Evolutionary conservation across 2,329 filamentous ascomycete genomes (phyloP).

Genomic region (Talaromyces sp.): DNA sequence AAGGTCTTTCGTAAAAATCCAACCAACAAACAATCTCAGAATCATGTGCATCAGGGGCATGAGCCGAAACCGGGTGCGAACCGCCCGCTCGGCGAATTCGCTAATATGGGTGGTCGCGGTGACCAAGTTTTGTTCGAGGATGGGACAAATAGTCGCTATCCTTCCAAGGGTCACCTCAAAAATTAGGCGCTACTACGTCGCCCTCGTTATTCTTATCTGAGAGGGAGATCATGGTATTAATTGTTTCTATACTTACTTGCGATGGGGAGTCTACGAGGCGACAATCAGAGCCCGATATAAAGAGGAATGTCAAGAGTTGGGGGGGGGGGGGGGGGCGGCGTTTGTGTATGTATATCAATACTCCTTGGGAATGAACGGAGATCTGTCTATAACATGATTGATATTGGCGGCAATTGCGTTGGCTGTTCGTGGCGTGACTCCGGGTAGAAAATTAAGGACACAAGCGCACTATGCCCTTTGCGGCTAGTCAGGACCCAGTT

Average conservation of each 20-base stretch:
- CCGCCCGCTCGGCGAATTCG: slow-evolving; percentile 71
- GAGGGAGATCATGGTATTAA: neutral
- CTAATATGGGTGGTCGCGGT: slow-evolving; percentile 79
- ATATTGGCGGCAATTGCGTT: neutral
- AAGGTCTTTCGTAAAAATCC: slow-evolving; percentile 75
- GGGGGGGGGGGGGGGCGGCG: neutral
- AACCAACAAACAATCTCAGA: slow-evolving; percentile 41
- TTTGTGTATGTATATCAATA: neutral
- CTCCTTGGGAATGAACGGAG: neutral
- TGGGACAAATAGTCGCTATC: slow-evolving; percentile 48
- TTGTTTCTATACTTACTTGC: neutral
- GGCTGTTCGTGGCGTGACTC: slow-evolving; percentile 3
- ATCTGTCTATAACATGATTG: neutral
- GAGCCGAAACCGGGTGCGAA: slow-evolving; percentile 67
- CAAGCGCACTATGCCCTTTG: neutral
- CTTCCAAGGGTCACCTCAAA: slow-evolving; percentile 9
- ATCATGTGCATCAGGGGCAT: slow-evolving; percentile 19
- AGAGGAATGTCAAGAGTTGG: neutral
- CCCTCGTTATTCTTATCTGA: neutral
- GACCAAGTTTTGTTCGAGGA: slow-evolving; percentile 71
- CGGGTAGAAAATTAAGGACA: slow-evolving; percentile 6
- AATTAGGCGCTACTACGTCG: neutral
- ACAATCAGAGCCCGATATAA: neutral
- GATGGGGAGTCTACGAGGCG: slow-evolving; percentile 2
- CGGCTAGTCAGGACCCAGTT: neutral